Evolutionary conservation across 495 filamentous ascomycete species (phyloP).

Genomic region (Penicillium lividum): DNA sequence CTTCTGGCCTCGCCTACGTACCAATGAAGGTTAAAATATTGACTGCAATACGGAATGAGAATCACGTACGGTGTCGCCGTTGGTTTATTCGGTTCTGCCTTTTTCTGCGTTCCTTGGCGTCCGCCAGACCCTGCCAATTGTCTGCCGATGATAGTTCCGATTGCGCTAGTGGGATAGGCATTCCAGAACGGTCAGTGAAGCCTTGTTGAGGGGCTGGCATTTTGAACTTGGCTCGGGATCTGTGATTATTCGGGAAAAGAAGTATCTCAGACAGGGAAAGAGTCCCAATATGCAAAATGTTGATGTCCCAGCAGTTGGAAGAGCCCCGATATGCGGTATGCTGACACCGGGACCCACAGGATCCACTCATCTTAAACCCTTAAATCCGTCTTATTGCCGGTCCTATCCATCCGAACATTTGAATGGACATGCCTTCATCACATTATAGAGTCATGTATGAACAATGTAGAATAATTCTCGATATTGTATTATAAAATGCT

Average conservation of each 20-base stretch:
- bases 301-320: neutral
- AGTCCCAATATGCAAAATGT: neutral
- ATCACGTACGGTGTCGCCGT: neutral
- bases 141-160: neutral
- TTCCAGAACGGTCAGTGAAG: neutral
- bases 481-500: too few relatives aligned
- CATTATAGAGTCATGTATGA: too few relatives aligned
- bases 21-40: neutral
- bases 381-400: neutral
- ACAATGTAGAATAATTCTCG: too few relatives aligned
- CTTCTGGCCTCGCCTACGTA: neutral
- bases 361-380: neutral
- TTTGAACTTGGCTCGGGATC: neutral
- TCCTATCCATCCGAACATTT: neutral
- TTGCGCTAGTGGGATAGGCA: neutral
- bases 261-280: neutral
- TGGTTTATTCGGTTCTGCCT: conserved; percentile 1
- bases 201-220: neutral
- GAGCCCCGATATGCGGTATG: neutral
- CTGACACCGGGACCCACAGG: neutral
- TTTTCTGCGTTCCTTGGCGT: neutral
- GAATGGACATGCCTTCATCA: too few relatives aligned
- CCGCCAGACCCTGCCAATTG: neutral
- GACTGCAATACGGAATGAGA: neutral
- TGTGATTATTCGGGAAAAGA: neutral